A percentile compares a stretch with the other conserved stretches of the same genome.
phyloP scores from a whole-genome alignment of 192 early-diverging fungal species.

The Dissophora ornata region DNA sequence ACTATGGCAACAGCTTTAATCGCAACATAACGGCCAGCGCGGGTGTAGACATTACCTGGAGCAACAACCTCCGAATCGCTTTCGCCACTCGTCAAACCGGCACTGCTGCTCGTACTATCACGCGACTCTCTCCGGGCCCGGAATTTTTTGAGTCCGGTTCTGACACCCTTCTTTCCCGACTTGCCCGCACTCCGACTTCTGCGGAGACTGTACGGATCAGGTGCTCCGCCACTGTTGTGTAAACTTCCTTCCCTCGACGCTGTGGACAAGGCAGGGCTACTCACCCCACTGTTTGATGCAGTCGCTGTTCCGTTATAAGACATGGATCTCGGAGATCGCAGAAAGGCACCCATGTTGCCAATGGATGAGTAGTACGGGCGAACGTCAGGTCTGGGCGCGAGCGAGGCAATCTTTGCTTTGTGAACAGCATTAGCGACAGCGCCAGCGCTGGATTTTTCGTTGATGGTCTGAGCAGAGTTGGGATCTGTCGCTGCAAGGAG shows the following conservation, averaged over 20 bases:
- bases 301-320: conserved; percentile 1
- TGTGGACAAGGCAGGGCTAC: too few species aligned
- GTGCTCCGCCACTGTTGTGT: too few species aligned
- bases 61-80: conserved; percentile 17
- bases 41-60: background rate
- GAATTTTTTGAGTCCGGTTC: background rate
- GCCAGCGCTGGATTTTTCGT: background rate
- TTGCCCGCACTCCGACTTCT: conserved; percentile 25
- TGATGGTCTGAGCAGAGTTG: background rate
- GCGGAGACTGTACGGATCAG: background rate
- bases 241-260: too few species aligned
- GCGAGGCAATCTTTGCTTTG: too few species aligned
- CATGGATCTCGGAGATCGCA: conserved; percentile 4
- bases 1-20: too few species aligned
- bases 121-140: conserved; percentile 5
- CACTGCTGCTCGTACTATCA: background rate
- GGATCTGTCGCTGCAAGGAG: background rate
- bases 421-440: too few species aligned
- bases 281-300: too few species aligned
- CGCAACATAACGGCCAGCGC: too few species aligned
- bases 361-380: conserved; percentile 13
- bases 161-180: background rate
- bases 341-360: conserved; percentile 10
- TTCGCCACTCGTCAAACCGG: conserved; percentile 19
- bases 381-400: background rate